Evolutionary conservation across 1,284 basidiomycete genomes (phyloP).

Genomic region (Sutorius eximius): DNA sequence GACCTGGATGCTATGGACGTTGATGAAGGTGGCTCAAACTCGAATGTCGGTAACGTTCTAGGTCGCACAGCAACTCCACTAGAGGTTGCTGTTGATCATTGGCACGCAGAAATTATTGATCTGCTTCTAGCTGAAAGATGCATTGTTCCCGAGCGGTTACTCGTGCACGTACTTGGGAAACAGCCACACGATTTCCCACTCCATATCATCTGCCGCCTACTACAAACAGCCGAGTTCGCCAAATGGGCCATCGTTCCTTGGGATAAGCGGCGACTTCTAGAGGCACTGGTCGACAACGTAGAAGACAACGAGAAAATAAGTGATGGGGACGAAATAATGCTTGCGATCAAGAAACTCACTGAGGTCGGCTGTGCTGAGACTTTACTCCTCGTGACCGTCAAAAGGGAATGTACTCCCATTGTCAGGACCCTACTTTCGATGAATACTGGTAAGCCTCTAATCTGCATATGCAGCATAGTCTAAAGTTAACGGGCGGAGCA

Average conservation of each 20-base stretch:
- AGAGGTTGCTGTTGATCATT: not conserved
- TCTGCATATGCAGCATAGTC: not conserved
- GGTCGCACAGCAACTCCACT: not conserved
- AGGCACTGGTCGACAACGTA: not conserved
- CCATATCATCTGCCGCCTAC: too few relatives aligned
- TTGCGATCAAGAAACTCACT: not conserved
- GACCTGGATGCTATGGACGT: not conserved
- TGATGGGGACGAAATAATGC: not conserved
- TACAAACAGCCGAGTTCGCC: not conserved
- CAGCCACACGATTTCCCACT: too few relatives aligned
- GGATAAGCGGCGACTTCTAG: not conserved
- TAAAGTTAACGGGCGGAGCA: not conserved
- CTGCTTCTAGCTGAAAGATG: not conserved
- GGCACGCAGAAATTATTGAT: not conserved
- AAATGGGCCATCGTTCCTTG: not conserved
- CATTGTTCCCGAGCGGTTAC: too few relatives aligned
- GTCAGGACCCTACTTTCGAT: not conserved
- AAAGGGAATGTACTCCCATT: not conserved
- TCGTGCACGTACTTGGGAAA: too few relatives aligned
- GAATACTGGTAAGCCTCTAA: not conserved
- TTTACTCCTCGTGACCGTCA: not conserved
- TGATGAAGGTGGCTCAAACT: not conserved
- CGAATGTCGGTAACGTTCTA: not conserved
- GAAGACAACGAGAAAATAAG: not conserved
- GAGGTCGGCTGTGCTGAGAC: not conserved